These are phyloP conservation scores for Erysimum pusillum DNA, from an alignment of 441 rosid species.

Conservation along the genomic window DNA sequence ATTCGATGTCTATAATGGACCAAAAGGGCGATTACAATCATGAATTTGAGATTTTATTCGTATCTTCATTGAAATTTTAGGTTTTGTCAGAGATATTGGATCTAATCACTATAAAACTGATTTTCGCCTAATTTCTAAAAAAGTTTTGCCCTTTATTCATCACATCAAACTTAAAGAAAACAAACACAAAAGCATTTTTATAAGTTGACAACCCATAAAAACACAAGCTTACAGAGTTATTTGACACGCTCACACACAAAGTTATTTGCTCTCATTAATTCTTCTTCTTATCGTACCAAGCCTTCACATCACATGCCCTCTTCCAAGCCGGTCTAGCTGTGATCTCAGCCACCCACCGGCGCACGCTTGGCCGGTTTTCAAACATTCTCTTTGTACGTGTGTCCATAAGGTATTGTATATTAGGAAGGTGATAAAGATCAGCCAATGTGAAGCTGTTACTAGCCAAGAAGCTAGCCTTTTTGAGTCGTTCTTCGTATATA, in stretches of 20 bases:
- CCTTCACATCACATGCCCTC: slow-evolving; percentile 47
- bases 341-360: slow-evolving; percentile 65
- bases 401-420: slow-evolving; percentile 48
- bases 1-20: neutral
- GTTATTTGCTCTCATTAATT: neutral
- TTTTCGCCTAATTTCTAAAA: neutral
- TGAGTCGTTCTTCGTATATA: slow-evolving; percentile 68
- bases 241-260: neutral
- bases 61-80: neutral
- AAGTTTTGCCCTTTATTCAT: neutral
- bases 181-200: neutral
- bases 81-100: too few relatives aligned
- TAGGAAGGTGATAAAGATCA: slow-evolving; percentile 74
- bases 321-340: slow-evolving; percentile 72
- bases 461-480: slow-evolving; percentile 66
- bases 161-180: neutral
- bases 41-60: neutral
- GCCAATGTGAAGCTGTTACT: slow-evolving; percentile 63
- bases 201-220: neutral
- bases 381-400: slow-evolving; percentile 54
- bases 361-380: slow-evolving; percentile 59
- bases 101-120: too few relatives aligned
- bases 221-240: neutral
- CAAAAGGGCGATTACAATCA: neutral
- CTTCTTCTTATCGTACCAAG: slow-evolving; percentile 8